Conservation (phyloP, 768 basidiomycete genomes). For the Hypholoma fasciculare region DNA sequence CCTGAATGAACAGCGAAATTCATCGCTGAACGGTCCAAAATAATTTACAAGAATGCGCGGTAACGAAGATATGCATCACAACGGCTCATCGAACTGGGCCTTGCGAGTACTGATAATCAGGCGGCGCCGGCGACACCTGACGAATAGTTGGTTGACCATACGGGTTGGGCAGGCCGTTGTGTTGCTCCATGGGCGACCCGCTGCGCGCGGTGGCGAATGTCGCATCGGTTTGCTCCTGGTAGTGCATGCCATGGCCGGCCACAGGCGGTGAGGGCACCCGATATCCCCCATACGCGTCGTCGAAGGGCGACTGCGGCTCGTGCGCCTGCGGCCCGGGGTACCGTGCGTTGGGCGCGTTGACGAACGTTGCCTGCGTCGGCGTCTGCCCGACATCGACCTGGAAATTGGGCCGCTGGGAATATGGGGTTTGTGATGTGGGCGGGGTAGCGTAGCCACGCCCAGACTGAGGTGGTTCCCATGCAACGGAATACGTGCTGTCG, state of each 20-base stretch:
- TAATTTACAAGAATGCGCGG: not conserved
- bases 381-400: slow-evolving; percentile 12
- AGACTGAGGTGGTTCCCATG: slow-evolving; percentile 25
- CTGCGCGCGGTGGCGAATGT: slow-evolving; percentile 23
- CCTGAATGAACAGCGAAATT: not conserved
- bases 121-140: too few relatives aligned
- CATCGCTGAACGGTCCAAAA: not conserved
- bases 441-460: not conserved
- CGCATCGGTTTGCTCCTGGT: slow-evolving; percentile 19
- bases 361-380: slow-evolving; percentile 19
- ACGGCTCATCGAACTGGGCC: too few relatives aligned
- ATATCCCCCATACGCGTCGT: slow-evolving; percentile 16
- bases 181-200: slow-evolving; percentile 13
- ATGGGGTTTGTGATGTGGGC: slow-evolving; percentile 3
- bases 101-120: too few relatives aligned
- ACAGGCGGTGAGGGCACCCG: not conserved
- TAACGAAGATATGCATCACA: not conserved
- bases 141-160: not conserved
- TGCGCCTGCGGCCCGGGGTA: not conserved
- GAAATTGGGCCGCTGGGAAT: not conserved
- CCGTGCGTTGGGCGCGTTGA: slow-evolving; percentile 1
- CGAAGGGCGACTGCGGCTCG: slow-evolving; percentile 9
- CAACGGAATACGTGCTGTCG: slow-evolving; percentile 31
- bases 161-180: slow-evolving; percentile 1
- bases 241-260: slow-evolving; percentile 16